Base-by-base conservation (phyloP, 1,284 basidiomycete genomes). In the Sanghuangporus weigelae region DNA sequence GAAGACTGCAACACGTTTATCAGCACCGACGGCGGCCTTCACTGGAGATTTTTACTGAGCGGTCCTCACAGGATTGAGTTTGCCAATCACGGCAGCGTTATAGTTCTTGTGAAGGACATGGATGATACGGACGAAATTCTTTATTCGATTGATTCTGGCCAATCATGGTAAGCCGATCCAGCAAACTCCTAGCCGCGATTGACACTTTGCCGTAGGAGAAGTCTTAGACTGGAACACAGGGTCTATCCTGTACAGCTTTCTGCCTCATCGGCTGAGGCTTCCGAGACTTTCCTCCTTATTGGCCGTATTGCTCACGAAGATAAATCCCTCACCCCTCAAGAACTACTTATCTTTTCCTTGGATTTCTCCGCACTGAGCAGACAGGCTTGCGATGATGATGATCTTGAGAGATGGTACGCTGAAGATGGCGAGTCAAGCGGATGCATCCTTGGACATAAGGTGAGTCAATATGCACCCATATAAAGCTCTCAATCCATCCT, bases 11-110 rank as follows among this genome's bases (percentile, higher is more conserved):
- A 98, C 71, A 98, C 96, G 0, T 99, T 95, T 79, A 74, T 98
- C 65, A 94, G 91, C 70, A 92, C 83, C 0, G 94, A 99, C 69
- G 96, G 90, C 0, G 96, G 96, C 2, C 70, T 95, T 7, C 86
- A 84, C 0, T 99, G 96, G 96, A 78, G 71, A 36, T 93, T 93
- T 87, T 81, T 91, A 8, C 80, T 80, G 50, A 79, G 78, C 63
- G 88, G 89, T 21, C 92, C 96, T 0, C 90, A 95, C 74, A 94
- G 94, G 76, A 98, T 97, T 72, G 95, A 98, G 75, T 96, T 98
- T 74, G 96, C 96, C 12, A 96, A 98, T 72, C 84, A 80, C 73
- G 90, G 96, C 0, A 90, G 89, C 67, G 81, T 98, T 38, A 76
- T 98, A 35, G 86, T 98, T 23, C 80, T 90, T n/a, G 86, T 95